phyloP scores from a whole-genome alignment of 2,329 filamentous ascomycete species.

The Mycosphaerella arachidis region DNA sequence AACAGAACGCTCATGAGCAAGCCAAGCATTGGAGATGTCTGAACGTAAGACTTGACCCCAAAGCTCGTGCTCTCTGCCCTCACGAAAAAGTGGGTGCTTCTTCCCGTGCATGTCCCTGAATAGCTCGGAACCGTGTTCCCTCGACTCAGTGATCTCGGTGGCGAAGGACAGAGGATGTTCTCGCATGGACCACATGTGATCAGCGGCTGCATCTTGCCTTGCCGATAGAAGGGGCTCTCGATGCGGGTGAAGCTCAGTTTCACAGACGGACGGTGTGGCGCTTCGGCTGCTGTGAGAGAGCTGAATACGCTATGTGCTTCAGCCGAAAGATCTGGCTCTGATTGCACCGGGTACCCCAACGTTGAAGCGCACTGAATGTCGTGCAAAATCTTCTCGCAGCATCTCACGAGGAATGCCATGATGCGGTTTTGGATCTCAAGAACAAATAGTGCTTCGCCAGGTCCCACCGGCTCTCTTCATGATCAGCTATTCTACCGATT shows the following conservation, averaged over 20 bases:
- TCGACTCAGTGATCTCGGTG: not conserved
- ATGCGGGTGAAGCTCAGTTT: conserved; percentile 6
- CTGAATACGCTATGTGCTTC: conserved; percentile 2
- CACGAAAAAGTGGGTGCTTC: conserved; percentile 1
- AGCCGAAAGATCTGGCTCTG: not conserved
- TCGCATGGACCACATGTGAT: conserved; percentile 11
- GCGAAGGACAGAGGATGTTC: conserved; percentile 12
- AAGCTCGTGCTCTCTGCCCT: not conserved
- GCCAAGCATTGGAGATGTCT: too few species aligned
- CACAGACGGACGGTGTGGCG: conserved; percentile 5
- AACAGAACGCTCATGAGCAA: too few species aligned
- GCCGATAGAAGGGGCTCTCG: conserved; percentile 7
- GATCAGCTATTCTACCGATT: conserved; percentile 4
- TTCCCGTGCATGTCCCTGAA: conserved; percentile 1
- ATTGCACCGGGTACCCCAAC: not conserved
- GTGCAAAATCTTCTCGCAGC: conserved; percentile 7
- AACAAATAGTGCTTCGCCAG: conserved; percentile 12
- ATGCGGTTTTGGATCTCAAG: conserved; percentile 8
- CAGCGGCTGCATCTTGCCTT: conserved; percentile 3
- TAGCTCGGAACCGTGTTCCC: conserved; percentile 8
- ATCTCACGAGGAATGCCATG: conserved; percentile 5
- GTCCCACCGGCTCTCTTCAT: not conserved
- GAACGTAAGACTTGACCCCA: conserved; percentile 6
- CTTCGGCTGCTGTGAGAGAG: conserved; percentile 4
- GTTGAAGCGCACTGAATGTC: too few species aligned